Percentiles rank a stretch among this genome's conserved stretches.
phyloP scores from a whole-genome alignment of 257 asterid species.

The Rauvolfia tetraphylla region DNA sequence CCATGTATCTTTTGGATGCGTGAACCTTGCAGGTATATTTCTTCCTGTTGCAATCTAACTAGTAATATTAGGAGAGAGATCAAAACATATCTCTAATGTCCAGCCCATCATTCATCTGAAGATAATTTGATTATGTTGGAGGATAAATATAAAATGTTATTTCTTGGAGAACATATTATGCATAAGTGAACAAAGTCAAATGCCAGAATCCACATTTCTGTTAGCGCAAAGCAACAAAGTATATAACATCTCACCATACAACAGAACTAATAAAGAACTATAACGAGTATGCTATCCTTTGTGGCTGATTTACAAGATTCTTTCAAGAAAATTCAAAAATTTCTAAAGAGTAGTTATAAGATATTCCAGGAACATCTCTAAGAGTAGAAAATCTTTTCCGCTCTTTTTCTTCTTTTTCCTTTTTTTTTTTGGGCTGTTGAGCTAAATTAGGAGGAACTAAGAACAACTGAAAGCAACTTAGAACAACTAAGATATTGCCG shows the following conservation, averaged over 20 bases:
- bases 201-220: too few species aligned
- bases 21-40: background rate
- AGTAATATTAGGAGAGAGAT: background rate
- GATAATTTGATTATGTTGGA: background rate
- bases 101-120: background rate
- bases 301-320: background rate
- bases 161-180: background rate
- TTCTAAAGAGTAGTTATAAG: background rate
- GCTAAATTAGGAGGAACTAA: background rate
- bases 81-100: background rate
- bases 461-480: background rate
- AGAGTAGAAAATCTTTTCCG: background rate
- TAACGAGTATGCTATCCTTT: background rate
- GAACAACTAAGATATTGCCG: background rate
- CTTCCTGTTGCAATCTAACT: background rate
- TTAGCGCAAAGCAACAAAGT: background rate
- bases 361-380: background rate
- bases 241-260: background rate
- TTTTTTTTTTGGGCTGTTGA: background rate
- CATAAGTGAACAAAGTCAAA: background rate
- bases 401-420: background rate
- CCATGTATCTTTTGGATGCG: background rate
- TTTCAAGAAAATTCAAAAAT: background rate
- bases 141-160: background rate
- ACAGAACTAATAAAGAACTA: background rate